phyloP scores from a whole-genome alignment of 2,329 filamentous ascomycete species.

The Magnaporthiopsis rhizophila region DNA sequence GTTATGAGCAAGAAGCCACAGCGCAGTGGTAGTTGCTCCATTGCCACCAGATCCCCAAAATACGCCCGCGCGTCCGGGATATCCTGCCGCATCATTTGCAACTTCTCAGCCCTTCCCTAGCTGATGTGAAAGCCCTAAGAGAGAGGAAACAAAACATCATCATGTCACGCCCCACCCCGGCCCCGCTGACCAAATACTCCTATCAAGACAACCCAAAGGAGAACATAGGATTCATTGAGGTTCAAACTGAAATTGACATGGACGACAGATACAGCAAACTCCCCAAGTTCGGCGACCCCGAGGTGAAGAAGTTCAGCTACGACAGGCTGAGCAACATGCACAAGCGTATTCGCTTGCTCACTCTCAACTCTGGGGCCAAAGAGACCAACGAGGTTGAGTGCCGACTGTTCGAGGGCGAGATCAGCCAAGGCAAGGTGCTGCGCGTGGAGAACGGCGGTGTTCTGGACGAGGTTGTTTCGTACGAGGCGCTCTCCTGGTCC shows the following conservation, averaged over 20 bases:
- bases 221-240: background rate
- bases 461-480: background rate
- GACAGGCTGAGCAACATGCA: background rate
- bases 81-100: too few species aligned
- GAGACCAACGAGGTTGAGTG: background rate
- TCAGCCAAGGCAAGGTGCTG: background rate
- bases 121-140: too few species aligned
- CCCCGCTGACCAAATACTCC: too few species aligned
- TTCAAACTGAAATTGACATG: background rate
- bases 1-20: too few species aligned
- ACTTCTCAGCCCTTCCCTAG: too few species aligned
- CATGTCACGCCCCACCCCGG: too few species aligned
- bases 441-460: background rate
- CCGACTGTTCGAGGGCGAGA: background rate
- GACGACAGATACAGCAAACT: background rate
- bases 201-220: too few species aligned
- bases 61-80: too few species aligned
- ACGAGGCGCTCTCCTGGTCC: constrained; percentile 1
- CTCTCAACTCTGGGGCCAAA: background rate
- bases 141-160: too few species aligned
- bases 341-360: background rate
- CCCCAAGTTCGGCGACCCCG: background rate
- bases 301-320: background rate
- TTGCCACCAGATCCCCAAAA: too few species aligned
- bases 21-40: too few species aligned